Evolutionary conservation across 2,329 filamentous ascomycete species (phyloP).

Genomic region (Pestalotiopsis sp.): DNA sequence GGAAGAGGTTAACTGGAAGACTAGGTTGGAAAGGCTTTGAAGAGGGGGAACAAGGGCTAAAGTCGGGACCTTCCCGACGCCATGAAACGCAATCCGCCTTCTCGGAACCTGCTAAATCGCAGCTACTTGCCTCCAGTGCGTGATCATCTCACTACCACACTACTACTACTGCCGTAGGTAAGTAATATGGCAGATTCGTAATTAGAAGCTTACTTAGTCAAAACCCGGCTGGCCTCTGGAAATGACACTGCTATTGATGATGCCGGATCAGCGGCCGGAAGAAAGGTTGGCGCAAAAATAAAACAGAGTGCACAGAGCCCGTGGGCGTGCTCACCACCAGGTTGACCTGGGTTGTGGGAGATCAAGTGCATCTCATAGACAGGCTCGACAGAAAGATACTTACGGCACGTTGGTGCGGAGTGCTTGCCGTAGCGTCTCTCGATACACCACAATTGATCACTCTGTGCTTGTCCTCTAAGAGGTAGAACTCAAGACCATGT

Average conservation of each 20-base stretch:
- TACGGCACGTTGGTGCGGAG: no score
- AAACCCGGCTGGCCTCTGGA: background rate
- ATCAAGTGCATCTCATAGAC: background rate
- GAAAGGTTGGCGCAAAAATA: background rate
- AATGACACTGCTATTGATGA: background rate
- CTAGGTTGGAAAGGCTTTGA: background rate
- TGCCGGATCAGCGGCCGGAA: slow-evolving; percentile 2
- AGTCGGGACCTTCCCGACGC: slow-evolving; percentile 9
- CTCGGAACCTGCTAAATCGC: slow-evolving; percentile 7
- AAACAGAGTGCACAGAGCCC: background rate
- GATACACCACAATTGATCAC: no score
- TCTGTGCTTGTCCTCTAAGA: no score
- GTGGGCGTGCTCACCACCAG: background rate
- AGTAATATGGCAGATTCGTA: background rate
- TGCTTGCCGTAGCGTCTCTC: no score
- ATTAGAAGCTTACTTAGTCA: background rate
- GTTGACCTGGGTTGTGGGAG: background rate
- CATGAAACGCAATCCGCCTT: slow-evolving; percentile 10
- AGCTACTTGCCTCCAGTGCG: background rate
- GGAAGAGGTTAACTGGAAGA: background rate
- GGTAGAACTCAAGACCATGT: no score
- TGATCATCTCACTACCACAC: background rate
- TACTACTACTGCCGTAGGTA: background rate
- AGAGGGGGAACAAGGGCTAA: background rate
- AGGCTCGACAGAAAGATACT: background rate